Evolutionary conservation across 169 alveolate species (phyloP), one percentile per base, ranked within the genome.

Genomic region (Eimeria brunetti): DNA sequence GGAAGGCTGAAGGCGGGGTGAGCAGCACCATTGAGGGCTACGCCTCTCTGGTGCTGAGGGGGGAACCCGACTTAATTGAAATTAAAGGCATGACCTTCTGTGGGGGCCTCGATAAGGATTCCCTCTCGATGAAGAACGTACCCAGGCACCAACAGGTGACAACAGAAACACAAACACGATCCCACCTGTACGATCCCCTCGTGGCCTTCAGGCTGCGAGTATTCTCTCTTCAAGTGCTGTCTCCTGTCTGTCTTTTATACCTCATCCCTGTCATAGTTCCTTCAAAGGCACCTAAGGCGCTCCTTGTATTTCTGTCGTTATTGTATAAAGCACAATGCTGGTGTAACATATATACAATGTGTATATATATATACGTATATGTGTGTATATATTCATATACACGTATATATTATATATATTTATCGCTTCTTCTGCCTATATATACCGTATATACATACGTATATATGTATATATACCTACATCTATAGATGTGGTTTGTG

Each of bases 51-150:
- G 94, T 98, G 30, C 94, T 94, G 92, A 71, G 94, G 85, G 98
- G 98, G 6, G 97, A 89, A 85, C 98, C 99, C 9, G 98, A 98
- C 86, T 97, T 98, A 89, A 96, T 98, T 3, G 99, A 98, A 96
- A 97, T 98, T 62, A 98, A 98, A 91, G 98, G 98, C 9, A 99
- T 98, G 73, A 98, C 99, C 22, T 98, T 97, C 95, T 97, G 98
- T 86, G 99, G 99, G 5, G 97, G 97, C 49, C 97, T 98, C 98
- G 98, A 98, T 80, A 98, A 97, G 83, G 98, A 98, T 56, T 38
- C 73, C 62, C 69, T 78, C 75, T 69, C 90, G 20, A 80, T 62
- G 84, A 38, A 49, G 16, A 75, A 69, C 56, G 81, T 76, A 5
- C 91, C 91, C 11, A 69, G 94, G 27, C 96, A 80, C 71, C 83